Base-by-base conservation (phyloP, 192 early-diverging fungal genomes). In the Coemansia sp. region DNA sequence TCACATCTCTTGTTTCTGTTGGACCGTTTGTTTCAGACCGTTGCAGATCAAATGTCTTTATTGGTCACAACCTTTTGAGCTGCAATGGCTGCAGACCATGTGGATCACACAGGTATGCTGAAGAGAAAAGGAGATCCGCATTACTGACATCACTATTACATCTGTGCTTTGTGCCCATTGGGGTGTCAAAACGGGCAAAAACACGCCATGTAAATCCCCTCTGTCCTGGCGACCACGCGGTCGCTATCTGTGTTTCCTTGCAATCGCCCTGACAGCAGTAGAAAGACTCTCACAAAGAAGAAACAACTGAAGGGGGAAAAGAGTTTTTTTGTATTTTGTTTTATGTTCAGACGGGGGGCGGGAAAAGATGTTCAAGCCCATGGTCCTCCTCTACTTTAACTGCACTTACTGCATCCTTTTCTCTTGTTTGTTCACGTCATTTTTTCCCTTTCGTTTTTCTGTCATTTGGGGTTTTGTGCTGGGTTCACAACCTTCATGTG, bases 401-500 rank as follows among this genome's bases (percentile, higher is more conserved):
- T 60, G 20, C 49, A 9, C 20, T 51, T 70, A 33, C 66, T 27
- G 34, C 63, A 65, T 65, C 38, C n/a, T 46, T 18, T 15, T 5
- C 44, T 46, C 44, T 46, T 46, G 44, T 18, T 46, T 46, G 44
- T 46, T 46, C 44, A 46, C 44, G 44, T 46, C 44, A 46, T 65
- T 18, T 65, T 9, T 65, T 36, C 44, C 47, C 46, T 60, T n/a
- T n/a, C n/a, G n/a, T n/a, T 31, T 60, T 60, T 60, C 9, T 18
- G 57, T 60, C 41, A 46, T 60, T 59, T 43, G 13, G 16, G 47
- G 8, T 46, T 18, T 73, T 51, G 41, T 43, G 49, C 71, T 73
- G 63, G 63, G 34, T 44, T 65, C 27, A n/a, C 57, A 33, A 42
- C 36, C 36, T 31, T 59, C 67, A 29, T 68, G 38, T 15, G 52